These are phyloP conservation scores for Bromus sterilis DNA, from an alignment of 176 grass and related monocot species.

Conservation along the genomic window DNA sequence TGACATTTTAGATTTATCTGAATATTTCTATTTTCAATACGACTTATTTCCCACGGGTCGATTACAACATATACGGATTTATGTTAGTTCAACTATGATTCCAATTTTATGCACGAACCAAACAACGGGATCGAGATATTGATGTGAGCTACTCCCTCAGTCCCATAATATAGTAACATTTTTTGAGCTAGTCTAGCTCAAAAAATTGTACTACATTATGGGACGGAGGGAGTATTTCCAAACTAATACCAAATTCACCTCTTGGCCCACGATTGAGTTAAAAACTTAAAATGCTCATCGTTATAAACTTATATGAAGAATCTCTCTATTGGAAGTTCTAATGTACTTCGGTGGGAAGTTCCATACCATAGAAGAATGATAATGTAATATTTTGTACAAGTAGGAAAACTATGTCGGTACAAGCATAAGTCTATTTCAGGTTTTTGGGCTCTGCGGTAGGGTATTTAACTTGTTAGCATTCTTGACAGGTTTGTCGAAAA, in stretches of 20 bases:
- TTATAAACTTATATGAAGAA: neutral
- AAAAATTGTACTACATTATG: too few relatives aligned
- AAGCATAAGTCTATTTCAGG: neutral
- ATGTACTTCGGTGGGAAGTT: neutral
- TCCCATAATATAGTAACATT: too few relatives aligned
- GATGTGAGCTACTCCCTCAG: neutral
- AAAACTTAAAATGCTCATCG: neutral
- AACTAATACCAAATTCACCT: neutral
- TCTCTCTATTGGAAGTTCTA: neutral
- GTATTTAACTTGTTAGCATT: neutral
- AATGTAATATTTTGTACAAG: neutral
- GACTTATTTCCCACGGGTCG: neutral
- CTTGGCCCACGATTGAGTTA: neutral
- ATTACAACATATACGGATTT: neutral
- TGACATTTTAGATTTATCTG: neutral
- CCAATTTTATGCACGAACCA: neutral
- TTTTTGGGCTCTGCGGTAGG: neutral
- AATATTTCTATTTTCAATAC: neutral
- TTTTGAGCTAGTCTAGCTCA: too few relatives aligned
- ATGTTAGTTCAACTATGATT: neutral
- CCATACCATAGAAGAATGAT: neutral
- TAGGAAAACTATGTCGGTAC: neutral
- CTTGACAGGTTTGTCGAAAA: slow-evolving; percentile 48
- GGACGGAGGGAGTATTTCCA: too few relatives aligned
- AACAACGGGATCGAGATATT: neutral